These are phyloP conservation scores for Clavariopsis aquatica DNA, from an alignment of 495 filamentous ascomycete genomes.

Conservation along the genomic window DNA sequence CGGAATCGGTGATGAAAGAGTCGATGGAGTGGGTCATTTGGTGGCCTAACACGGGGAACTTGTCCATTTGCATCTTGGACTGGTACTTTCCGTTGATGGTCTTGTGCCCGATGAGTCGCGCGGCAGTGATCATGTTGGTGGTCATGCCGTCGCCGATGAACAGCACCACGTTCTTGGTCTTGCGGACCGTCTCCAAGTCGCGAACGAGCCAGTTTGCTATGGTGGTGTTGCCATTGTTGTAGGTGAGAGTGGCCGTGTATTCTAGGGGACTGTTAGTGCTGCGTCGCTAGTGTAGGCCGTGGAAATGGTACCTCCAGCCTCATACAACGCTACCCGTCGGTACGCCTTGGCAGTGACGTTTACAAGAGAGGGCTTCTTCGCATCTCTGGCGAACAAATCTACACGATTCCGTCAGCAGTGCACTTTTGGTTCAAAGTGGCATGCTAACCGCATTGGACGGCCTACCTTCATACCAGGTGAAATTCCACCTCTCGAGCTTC, in stretches of 20 bases:
- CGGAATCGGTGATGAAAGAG: conserved; percentile 74
- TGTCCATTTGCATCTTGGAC: conserved; percentile 64
- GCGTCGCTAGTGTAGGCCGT: not conserved
- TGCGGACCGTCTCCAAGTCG: conserved; percentile 61
- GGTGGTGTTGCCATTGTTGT: conserved; percentile 65
- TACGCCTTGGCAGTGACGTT: conserved; percentile 72
- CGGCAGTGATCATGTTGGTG: conserved; percentile 69
- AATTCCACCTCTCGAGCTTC: conserved; percentile 67
- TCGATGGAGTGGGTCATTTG: conserved; percentile 67
- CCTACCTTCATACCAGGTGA: conserved; percentile 67
- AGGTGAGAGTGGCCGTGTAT: conserved; percentile 69
- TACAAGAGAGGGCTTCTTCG: conserved; percentile 62
- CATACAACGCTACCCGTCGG: conserved; percentile 64
- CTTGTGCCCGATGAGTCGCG: conserved; percentile 73
- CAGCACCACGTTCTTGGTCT: conserved; percentile 75
- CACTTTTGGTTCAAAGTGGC: too few relatives aligned
- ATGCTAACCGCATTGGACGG: not conserved
- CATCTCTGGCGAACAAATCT: conserved; percentile 71
- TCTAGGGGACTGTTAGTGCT: conserved; percentile 49
- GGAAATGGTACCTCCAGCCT: conserved; percentile 48
- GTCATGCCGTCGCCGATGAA: conserved; percentile 83
- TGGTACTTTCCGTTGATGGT: conserved; percentile 74
- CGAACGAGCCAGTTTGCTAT: conserved; percentile 69
- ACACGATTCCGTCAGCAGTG: not conserved
- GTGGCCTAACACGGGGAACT: conserved; percentile 63